Conservation (phyloP, 208 protist species). For the Wallacemonas sp. region DNA sequence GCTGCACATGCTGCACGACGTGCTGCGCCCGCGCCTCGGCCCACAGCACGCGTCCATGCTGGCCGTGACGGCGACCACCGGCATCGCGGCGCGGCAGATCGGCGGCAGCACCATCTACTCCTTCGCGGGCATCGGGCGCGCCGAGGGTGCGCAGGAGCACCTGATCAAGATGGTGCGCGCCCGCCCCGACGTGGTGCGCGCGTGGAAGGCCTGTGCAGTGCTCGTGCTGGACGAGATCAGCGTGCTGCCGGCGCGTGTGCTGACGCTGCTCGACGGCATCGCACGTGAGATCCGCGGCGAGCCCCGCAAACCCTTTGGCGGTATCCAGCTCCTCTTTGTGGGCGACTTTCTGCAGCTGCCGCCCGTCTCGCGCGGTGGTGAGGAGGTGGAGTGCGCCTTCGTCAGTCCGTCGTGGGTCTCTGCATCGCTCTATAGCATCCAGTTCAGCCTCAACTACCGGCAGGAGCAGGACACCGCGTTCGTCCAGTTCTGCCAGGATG, state of each 20-base stretch:
- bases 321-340: conserved; percentile 88
- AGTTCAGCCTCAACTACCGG: conserved; percentile 46
- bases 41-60: background rate
- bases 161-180: conserved; percentile 34
- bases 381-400: conserved; percentile 64
- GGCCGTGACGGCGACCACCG: conserved; percentile 73
- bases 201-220: conserved; percentile 59
- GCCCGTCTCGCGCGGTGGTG: conserved; percentile 40
- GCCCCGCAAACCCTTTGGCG: conserved; percentile 62
- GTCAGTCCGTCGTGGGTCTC: conserved; percentile 40
- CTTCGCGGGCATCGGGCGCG: conserved; percentile 68
- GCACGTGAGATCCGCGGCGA: conserved; percentile 53
- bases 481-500: conserved; percentile 43
- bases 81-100: conserved; percentile 73
- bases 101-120: conserved; percentile 71
- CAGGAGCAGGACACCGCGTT: conserved; percentile 43
- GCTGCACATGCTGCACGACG: conserved; percentile 37
- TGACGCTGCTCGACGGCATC: conserved; percentile 69
- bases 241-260: conserved; percentile 72
- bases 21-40: conserved; percentile 22
- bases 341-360: conserved; percentile 91
- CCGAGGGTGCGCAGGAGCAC: conserved; percentile 28
- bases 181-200: conserved; percentile 28
- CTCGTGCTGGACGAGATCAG: conserved; percentile 89
- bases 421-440: conserved; percentile 34